A percentile compares a stretch with the other conserved stretches of the same genome.
phyloP scores from a whole-genome alignment of 495 filamentous ascomycete species.

The Podospora comata region DNA sequence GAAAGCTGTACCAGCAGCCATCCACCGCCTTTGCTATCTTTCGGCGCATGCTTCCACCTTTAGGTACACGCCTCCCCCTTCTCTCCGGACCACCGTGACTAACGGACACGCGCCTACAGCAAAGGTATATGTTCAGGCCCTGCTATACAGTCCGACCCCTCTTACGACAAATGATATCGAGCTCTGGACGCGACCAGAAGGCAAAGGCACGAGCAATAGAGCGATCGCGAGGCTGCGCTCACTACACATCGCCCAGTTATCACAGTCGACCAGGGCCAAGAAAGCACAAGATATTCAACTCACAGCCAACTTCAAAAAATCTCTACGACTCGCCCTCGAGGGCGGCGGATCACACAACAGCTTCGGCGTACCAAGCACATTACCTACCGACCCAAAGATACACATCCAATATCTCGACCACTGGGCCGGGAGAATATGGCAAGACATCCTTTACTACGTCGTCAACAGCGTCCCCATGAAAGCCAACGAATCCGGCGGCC shows the following conservation, averaged over 20 bases:
- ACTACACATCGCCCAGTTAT: conserved; percentile 72
- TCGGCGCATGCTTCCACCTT: conserved; percentile 89
- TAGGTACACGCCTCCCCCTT: conserved; percentile 56
- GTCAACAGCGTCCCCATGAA: conserved; percentile 55
- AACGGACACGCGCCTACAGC: conserved; percentile 50
- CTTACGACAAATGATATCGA: conserved; percentile 74
- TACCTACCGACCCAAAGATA: conserved; percentile 56
- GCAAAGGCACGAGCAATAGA: conserved; percentile 73
- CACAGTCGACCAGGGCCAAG: conserved; percentile 49
- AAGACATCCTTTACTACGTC: conserved; percentile 92
- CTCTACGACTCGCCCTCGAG: conserved; percentile 77
- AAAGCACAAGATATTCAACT: conserved; percentile 65
- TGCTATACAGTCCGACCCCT: conserved; percentile 80
- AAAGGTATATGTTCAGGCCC: conserved; percentile 90
- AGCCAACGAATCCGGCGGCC: conserved; percentile 29
- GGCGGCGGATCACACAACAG: conserved; percentile 81
- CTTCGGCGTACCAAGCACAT: conserved; percentile 77
- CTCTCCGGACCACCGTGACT: conserved; percentile 1
- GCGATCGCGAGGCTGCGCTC: conserved; percentile 75
- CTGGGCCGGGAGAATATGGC: conserved; percentile 87
- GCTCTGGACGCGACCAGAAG: conserved; percentile 73
- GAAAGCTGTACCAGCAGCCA: conserved; percentile 89
- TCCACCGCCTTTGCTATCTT: conserved; percentile 94
- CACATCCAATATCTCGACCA: conserved; percentile 71
- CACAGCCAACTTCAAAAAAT: conserved; percentile 69